Evolutionary conservation across 257 asterid species (phyloP).

Genomic region (Solanum pinnatisectum): DNA sequence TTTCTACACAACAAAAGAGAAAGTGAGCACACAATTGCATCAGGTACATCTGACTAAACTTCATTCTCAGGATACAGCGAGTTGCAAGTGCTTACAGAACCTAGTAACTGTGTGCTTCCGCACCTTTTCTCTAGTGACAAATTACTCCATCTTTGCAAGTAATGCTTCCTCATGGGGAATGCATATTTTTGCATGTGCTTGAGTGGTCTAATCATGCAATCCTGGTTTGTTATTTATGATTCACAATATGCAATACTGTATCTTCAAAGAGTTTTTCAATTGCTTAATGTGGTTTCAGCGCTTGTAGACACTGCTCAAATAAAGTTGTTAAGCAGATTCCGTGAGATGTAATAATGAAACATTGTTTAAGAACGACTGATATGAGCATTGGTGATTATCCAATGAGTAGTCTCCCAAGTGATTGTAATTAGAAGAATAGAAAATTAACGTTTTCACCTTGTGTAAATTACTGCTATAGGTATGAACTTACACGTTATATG

Average conservation of each 20-base stretch:
- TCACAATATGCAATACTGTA: not conserved
- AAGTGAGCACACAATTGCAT: conserved; percentile 11
- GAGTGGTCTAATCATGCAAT: not conserved
- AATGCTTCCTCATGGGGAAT: not conserved
- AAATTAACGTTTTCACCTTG: not conserved
- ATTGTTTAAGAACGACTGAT: not conserved
- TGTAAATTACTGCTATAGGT: not conserved
- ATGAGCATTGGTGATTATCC: not conserved
- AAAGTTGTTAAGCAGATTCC: not conserved
- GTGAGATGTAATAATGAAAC: not conserved
- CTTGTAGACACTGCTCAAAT: not conserved
- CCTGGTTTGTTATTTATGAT: not conserved
- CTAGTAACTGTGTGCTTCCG: not conserved
- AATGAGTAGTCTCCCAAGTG: not conserved
- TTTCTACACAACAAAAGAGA: conserved; percentile 88
- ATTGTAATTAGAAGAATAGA: not conserved
- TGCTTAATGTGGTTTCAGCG: not conserved
- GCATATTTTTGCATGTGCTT: not conserved
- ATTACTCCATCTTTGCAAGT: not conserved
- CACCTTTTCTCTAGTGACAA: not conserved
- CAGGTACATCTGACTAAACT: conserved; percentile 33
- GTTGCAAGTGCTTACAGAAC: not conserved
- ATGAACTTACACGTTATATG: not conserved
- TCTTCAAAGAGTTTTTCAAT: not conserved
- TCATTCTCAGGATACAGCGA: not conserved